Evolutionary conservation across 2,329 filamentous ascomycete genomes (phyloP), one percentile per base, ranked within the genome.

Genomic region (Fusarium albosuccineum): DNA sequence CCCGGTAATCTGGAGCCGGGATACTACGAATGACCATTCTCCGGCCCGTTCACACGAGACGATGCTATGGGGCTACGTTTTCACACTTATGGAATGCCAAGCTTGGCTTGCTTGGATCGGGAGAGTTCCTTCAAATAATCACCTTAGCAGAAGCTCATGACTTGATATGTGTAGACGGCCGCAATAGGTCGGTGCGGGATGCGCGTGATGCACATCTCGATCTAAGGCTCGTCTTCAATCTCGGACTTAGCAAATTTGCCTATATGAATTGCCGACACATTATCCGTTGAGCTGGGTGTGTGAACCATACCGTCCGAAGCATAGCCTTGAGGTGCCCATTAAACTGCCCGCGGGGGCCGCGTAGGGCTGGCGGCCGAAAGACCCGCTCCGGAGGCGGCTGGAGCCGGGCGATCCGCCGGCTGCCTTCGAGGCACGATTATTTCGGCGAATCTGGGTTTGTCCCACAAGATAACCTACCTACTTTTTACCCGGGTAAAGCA

Each of bases 291-390:
- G 40, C 50, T 41, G 16, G 36, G 44, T 34, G 39, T 64, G 16
- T 59, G 17, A 60, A 37, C 49, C 26, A 37, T 41, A 33, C 41
- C 42, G 34, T 40, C 50, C n/a, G 10, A 17, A 27, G 27, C 41
- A 17, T 40, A 34, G 45, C 22, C 45, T 29, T 14, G 9, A 10
- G 30, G 33, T 27, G 26, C 46, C 59, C 41, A 46, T 39, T 26
- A 22, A 49, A 55, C 40, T 22, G 40, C 36, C 29, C 54, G 17
- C 42, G 39, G n/a, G 49, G 57, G 29, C 61, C 33, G 49, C 22
- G 56, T 68, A 68, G 63, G 66, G 66, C 66, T 69, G 66, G 57
- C 39, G 46, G 60, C 54, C 42, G 37, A 57, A 9, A 33, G 63
- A 50, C 52, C 66, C 66, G 51, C 58, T 67, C 45, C 62, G 58